Percentiles rank a stretch among this genome's conserved stretches.
Evolutionary conservation across 2,329 filamentous ascomycete genomes (phyloP).

Genomic region (Trichophyton schoenleinii): DNA sequence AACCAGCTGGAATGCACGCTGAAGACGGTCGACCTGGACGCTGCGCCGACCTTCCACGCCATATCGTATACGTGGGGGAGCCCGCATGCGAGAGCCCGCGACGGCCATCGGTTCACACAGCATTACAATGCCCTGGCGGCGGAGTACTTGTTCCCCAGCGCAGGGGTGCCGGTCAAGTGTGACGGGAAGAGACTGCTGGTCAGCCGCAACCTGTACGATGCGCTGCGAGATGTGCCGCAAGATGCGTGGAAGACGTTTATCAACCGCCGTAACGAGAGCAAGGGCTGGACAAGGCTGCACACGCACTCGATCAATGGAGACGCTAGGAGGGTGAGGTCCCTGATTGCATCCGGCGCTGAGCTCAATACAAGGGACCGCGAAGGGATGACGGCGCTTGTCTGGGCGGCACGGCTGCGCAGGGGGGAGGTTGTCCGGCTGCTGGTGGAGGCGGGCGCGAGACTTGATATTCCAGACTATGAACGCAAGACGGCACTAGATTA

Average conservation of each 20-base stretch:
- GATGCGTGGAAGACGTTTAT: slow-evolving; percentile 7
- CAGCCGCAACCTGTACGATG: slow-evolving; percentile 7
- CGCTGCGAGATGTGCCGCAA: slow-evolving; percentile 3
- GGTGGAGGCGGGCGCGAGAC: background rate
- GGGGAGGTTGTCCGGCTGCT: background rate
- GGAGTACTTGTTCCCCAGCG: slow-evolving; percentile 1
- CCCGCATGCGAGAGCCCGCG: slow-evolving; percentile 4
- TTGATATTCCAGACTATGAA: background rate
- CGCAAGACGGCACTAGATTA: background rate
- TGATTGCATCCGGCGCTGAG: background rate
- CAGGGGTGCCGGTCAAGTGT: slow-evolving; percentile 1
- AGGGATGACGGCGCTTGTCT: background rate
- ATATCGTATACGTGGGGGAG: slow-evolving; percentile 13
- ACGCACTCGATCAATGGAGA: background rate
- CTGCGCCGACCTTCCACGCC: slow-evolving; percentile 6
- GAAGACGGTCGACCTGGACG: slow-evolving; percentile 7
- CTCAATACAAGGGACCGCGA: background rate
- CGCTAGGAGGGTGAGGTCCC: background rate
- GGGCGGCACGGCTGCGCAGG: background rate
- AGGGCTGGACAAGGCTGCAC: background rate
- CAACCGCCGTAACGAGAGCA: slow-evolving; percentile 2
- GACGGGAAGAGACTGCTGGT: slow-evolving; percentile 6
- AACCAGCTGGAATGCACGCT: slow-evolving; percentile 4
- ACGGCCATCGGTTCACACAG: background rate
- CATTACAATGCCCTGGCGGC: slow-evolving; percentile 5